Evolutionary conservation across 225 moss, liverwort and hornwort species (phyloP), one percentile per base, ranked within the genome.

Genomic region (Takakia lepidozioides): DNA sequence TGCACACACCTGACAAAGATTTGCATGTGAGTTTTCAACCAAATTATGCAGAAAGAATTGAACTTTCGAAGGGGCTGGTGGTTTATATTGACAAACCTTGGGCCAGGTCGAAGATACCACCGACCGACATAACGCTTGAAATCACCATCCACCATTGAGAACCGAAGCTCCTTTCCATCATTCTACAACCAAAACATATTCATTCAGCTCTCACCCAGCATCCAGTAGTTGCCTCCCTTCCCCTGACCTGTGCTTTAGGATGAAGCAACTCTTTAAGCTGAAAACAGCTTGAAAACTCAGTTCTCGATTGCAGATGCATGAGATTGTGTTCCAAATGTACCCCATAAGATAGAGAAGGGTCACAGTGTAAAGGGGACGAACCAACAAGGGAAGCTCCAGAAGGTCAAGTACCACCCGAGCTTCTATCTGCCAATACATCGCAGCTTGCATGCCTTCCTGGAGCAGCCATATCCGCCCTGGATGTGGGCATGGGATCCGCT

Each of bases 361-460:
- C n/a, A n/a, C n/a, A n/a, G n/a, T n/a, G n/a, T n/a, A n/a, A n/a
- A 45, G 44, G 19, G 14, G 8, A 67, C 68, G 48, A 72, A 90
- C 92, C 62, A 59, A 72, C 54, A 69, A 55, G 52, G 74, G 74
- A 64, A 86, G 61, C 71, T 93, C 93, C 62, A 86, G 83, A 54
- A 93, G 71, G 58, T 93, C 93, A 30, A 93, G 88, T 25, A 93
- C 83, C 38, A 93, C 88, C 30, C 75, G 85, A 29, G 86, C 93
- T 75, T 93, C 83, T 24, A 93, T 93, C 48, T 93, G 93, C 93
- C 93, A 93, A 62, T 93, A 93, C 88, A 93, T 72, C 20, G 88
- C 83, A 19, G 75, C 76, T 54, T 88, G 93, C 54, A 78, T 71
- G 56, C 93, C 93, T 72, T 86, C 83, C 58, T 93, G 93, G 72